Evolutionary conservation across 2,329 filamentous ascomycete species (phyloP).

Genomic region (Chaetomium sp.): DNA sequence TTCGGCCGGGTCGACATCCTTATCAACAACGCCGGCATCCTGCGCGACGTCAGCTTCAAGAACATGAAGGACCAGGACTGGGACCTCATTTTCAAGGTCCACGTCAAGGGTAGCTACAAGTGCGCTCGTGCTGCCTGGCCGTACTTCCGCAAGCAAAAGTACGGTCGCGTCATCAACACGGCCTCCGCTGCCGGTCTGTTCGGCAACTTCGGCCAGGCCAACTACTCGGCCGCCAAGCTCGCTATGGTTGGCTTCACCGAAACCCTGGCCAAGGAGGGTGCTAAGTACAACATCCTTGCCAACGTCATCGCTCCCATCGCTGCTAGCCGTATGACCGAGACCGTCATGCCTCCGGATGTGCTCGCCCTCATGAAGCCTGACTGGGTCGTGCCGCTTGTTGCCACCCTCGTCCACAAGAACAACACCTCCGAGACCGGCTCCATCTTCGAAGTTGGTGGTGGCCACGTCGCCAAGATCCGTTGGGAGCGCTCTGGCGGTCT

Average conservation of each 20-base stretch:
- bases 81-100: slow-evolving; percentile 90
- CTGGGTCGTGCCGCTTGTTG: slow-evolving; percentile 91
- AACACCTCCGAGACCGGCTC: slow-evolving; percentile 76
- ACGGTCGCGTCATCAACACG: slow-evolving; percentile 92
- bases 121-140: slow-evolving; percentile 92
- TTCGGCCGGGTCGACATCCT: slow-evolving; percentile 89
- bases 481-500: slow-evolving; percentile 92
- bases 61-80: slow-evolving; percentile 97
- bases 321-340: slow-evolving; percentile 91
- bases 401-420: slow-evolving; percentile 76
- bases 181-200: slow-evolving; percentile 93
- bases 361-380: slow-evolving; percentile 81
- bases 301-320: slow-evolving; percentile 96
- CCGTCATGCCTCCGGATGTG: slow-evolving; percentile 90
- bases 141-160: slow-evolving; percentile 98
- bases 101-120: slow-evolving; percentile 93
- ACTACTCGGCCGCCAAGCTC: slow-evolving; percentile 96
- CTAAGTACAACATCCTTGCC: slow-evolving; percentile 94
- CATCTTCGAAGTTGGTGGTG: slow-evolving; percentile 91
- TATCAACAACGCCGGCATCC: slow-evolving; percentile 96
- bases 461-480: slow-evolving; percentile 84
- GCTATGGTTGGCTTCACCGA: slow-evolving; percentile 95
- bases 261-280: slow-evolving; percentile 93
- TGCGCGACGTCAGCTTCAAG: slow-evolving; percentile 94
- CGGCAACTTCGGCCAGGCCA: slow-evolving; percentile 90